Conservation (phyloP, 192 early-diverging fungal genomes). For the Dimargaris xerosporica region DNA sequence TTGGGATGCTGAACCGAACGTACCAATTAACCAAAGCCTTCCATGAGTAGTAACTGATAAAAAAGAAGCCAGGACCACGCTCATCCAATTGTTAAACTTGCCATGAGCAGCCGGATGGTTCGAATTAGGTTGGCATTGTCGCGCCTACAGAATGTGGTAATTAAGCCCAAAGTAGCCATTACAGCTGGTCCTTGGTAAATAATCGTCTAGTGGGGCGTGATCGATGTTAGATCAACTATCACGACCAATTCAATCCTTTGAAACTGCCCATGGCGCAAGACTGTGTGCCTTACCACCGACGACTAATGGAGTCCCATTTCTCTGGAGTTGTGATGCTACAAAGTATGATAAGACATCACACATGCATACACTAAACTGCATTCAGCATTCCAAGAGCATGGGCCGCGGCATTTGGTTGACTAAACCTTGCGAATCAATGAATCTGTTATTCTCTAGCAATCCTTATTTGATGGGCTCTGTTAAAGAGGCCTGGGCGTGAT, state of each 20-base stretch:
- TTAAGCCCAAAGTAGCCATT: too few relatives aligned
- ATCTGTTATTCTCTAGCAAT: neutral
- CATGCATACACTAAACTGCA: neutral
- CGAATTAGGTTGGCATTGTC: conserved; percentile 21
- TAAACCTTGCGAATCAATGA: too few relatives aligned
- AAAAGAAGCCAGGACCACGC: neutral
- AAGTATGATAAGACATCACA: neutral
- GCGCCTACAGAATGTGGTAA: too few relatives aligned
- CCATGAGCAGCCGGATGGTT: conserved; percentile 22
- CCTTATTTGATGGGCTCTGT: neutral
- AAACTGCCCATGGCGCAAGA: too few relatives aligned
- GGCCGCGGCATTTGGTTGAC: conserved; percentile 16
- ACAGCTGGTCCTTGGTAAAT: too few relatives aligned
- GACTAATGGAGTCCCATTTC: conserved; percentile 59
- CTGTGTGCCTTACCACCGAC: conserved; percentile 39
- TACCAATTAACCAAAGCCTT: too few relatives aligned
- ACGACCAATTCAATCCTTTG: conserved; percentile 21
- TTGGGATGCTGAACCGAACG: too few relatives aligned
- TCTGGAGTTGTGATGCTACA: conserved; percentile 56
- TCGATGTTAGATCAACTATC: conserved; percentile 15
- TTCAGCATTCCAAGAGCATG: neutral
- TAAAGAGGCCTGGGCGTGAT: neutral
- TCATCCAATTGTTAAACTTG: too few relatives aligned
- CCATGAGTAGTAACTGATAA: too few relatives aligned
- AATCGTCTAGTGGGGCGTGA: too few relatives aligned